phyloP scores from a whole-genome alignment of 116 monocot species.

The Iris pallida region DNA sequence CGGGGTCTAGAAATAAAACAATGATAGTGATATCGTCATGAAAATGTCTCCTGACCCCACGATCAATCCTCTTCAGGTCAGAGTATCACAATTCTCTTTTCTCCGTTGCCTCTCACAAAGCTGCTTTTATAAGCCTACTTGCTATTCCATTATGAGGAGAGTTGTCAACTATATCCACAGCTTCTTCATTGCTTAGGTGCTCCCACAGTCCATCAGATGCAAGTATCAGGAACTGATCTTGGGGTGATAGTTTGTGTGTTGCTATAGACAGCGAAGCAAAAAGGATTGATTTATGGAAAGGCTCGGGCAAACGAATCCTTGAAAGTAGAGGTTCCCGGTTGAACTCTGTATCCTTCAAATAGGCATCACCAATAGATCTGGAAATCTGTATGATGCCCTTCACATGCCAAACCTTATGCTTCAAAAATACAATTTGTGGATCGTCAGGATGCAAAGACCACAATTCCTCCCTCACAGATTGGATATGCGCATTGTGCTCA shows the following conservation, averaged over 20 bases:
- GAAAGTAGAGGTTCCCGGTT: slow-evolving; percentile 22
- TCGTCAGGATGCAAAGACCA: slow-evolving; percentile 23
- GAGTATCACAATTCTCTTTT: slow-evolving; percentile 22
- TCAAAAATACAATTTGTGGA: slow-evolving; percentile 20
- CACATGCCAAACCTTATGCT: slow-evolving; percentile 24
- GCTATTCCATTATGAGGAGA: slow-evolving; percentile 19
- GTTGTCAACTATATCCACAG: slow-evolving; percentile 23
- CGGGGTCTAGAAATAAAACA: slow-evolving; percentile 11
- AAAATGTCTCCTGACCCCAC: slow-evolving; percentile 15
- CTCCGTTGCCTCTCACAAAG: slow-evolving; percentile 12
- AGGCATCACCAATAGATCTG: slow-evolving; percentile 30
- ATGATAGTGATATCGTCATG: slow-evolving; percentile 17
- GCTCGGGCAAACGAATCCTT: slow-evolving; percentile 20
- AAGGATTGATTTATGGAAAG: slow-evolving; percentile 21
- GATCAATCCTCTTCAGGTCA: slow-evolving; percentile 15
- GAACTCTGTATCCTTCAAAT: slow-evolving; percentile 24
- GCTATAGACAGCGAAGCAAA: slow-evolving; percentile 20
- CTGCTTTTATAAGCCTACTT: slow-evolving; percentile 10
- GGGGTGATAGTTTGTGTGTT: slow-evolving; percentile 11
- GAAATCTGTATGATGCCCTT: slow-evolving; percentile 34
- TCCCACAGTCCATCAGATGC: slow-evolving; percentile 38
- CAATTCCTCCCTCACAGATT: slow-evolving; percentile 25
- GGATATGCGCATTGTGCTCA: slow-evolving; percentile 19
- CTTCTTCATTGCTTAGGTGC: slow-evolving; percentile 32
- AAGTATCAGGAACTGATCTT: slow-evolving; percentile 30